Evolutionary conservation across 2,329 filamentous ascomycete genomes (phyloP).

Genomic region (Orbilia javanica): DNA sequence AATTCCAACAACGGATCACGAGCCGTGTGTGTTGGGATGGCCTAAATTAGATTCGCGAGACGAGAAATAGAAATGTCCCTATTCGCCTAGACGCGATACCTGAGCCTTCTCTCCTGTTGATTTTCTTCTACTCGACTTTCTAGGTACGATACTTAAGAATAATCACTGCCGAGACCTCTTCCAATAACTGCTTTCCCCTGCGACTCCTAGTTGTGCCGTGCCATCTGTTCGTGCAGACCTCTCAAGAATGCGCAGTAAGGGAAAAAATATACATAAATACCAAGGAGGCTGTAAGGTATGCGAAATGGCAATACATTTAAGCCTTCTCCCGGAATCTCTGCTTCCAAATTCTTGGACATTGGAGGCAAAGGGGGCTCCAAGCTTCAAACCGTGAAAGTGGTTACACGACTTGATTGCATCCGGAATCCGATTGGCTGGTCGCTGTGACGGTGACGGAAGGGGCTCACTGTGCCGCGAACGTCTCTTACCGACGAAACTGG

Average conservation of each 20-base stretch:
- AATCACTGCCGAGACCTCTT: too few relatives aligned
- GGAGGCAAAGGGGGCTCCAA: background rate
- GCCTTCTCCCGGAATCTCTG: slow-evolving; percentile 5
- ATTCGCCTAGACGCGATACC: background rate
- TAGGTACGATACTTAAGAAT: background rate
- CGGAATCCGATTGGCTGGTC: slow-evolving; percentile 11
- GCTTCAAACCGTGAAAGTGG: background rate
- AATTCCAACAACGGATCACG: slow-evolving; percentile 53
- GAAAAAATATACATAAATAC: slow-evolving; percentile 33
- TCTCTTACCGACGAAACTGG: background rate
- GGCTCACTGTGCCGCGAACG: slow-evolving; percentile 15
- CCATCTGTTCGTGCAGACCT: background rate
- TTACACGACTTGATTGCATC: slow-evolving; percentile 27
- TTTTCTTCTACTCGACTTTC: background rate
- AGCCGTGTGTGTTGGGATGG: slow-evolving; percentile 47
- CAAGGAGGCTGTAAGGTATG: slow-evolving; percentile 33
- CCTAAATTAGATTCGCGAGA: slow-evolving; percentile 28
- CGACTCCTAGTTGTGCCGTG: background rate
- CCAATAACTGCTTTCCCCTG: background rate
- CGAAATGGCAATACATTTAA: slow-evolving; percentile 4
- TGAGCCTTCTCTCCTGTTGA: background rate
- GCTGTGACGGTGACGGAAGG: slow-evolving; percentile 14
- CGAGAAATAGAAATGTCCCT: slow-evolving; percentile 7
- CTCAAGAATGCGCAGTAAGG: slow-evolving; percentile 18
- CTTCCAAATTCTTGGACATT: slow-evolving; percentile 23